These are phyloP conservation scores for Vaccinium macrocarpon DNA, from an alignment of 148 eudicot species.

Conservation along the genomic window DNA sequence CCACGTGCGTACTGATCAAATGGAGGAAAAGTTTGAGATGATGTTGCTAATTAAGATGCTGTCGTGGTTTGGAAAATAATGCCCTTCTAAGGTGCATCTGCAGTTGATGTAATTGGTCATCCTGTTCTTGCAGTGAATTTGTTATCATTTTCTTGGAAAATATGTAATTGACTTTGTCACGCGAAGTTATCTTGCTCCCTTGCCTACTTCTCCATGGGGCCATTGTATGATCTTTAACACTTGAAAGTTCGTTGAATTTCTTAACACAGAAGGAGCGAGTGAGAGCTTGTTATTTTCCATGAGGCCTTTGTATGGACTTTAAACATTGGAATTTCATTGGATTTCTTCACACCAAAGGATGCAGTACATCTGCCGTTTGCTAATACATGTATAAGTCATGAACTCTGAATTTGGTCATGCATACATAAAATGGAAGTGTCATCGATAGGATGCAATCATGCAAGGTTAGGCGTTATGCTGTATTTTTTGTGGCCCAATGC, in stretches of 20 bases:
- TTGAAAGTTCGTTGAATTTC: background rate
- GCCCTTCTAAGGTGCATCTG: background rate
- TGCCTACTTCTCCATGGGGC: background rate
- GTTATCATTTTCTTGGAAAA: background rate
- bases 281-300: background rate
- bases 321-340: background rate
- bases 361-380: background rate
- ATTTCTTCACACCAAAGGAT: background rate
- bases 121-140: background rate
- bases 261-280: background rate
- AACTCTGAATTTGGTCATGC: background rate
- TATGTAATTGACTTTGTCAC: background rate
- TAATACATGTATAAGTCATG: background rate
- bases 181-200: background rate
- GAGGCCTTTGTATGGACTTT: background rate
- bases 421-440: background rate
- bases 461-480: too few species aligned
- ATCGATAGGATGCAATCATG: background rate
- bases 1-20: background rate
- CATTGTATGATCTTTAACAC: background rate
- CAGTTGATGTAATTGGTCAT: conserved; percentile 10
- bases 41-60: background rate
- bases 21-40: background rate
- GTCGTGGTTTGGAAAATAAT: background rate
- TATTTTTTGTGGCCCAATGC: background rate